These are phyloP conservation scores for Cystobasidium slooffiae DNA, from an alignment of 1,284 basidiomycete genomes.

Conservation along the genomic window DNA sequence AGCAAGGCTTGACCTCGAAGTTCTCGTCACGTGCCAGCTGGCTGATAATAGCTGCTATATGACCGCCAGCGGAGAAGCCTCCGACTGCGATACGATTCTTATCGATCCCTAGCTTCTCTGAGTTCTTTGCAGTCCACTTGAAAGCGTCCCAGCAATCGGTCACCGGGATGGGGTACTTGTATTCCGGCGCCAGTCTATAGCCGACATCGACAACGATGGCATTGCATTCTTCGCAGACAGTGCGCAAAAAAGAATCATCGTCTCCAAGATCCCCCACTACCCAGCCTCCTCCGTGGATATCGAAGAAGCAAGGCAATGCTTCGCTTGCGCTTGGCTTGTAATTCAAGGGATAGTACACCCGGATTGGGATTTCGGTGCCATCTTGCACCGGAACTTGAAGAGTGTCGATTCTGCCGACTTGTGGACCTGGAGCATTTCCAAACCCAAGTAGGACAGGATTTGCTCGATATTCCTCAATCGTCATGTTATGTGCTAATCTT, in stretches of 20 bases:
- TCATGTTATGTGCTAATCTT: conserved; percentile 40
- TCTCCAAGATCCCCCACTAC: conserved; percentile 40
- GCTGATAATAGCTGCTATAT: conserved; percentile 41
- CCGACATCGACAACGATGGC: conserved; percentile 41
- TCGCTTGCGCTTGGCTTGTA: background rate
- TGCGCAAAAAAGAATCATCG: conserved; percentile 41
- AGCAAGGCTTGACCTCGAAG: conserved; percentile 32
- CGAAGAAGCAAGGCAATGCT: conserved; percentile 29
- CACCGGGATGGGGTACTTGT: conserved; percentile 41
- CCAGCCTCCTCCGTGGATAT: conserved; percentile 44
- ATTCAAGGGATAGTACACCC: conserved; percentile 33
- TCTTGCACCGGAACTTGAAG: conserved; percentile 11
- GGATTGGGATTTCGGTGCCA: conserved; percentile 19
- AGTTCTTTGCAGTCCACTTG: conserved; percentile 8
- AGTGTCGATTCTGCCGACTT: conserved; percentile 30
- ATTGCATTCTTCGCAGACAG: conserved; percentile 26
- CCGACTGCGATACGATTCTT: conserved; percentile 31
- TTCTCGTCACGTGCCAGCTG: conserved; percentile 34
- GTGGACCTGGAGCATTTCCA: conserved; percentile 37
- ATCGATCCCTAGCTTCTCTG: conserved; percentile 25
- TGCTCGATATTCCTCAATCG: conserved; percentile 42
- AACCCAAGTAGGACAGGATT: conserved; percentile 41
- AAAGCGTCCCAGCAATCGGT: conserved; percentile 42
- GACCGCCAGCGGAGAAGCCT: conserved; percentile 43
- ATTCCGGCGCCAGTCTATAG: conserved; percentile 42